Base-by-base conservation (phyloP, 2,329 filamentous ascomycete species). In the Dactylellina parvicollis region DNA sequence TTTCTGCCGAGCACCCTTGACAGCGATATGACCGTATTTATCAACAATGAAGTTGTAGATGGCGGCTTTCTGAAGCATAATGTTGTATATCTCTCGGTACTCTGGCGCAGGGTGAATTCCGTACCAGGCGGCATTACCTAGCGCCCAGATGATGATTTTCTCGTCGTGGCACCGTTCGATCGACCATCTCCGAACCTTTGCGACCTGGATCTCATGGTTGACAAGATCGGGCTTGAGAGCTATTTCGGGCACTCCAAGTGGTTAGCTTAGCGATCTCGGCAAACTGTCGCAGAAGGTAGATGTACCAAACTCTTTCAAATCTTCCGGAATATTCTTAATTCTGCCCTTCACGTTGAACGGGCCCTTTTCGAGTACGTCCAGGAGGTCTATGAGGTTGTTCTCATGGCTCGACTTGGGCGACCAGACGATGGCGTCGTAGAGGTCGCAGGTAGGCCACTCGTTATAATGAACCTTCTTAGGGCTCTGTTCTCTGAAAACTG, bases 31-130 rank as follows among this genome's bases (percentile, higher is more conserved):
- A 7, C 64, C 70, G 16, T 78, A 78, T 49, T 72, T 75, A 32
- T 77, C 76, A 26, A 75, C 54, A 32, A 77, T 49, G 40, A 78
- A 78, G 46, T 75, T 70, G 73, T 76, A 78, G 26, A 77, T 69
- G 18, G 55, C 69, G n/a, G 75, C 75, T 65, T 78, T 78, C 52
- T 78, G 67, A 5, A 77, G 16, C 56, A 75, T 74, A 10, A 46
- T 16, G 9, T 69, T 14, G 24, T 76, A 78, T 24, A 76, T 74
- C 1, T 65, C 16, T 28, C 44, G 32, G 40, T 77, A 78, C 36
- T 70, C 73, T 24, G 64, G 26, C 16, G 75, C 50, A 14, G 76
- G 77, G 10, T 42, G 49, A 20, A 78, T 75, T 7, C 72, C 67
- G 26, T 77, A 78, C 77, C 77, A 78, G 10, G 71, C 77, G 20